These are phyloP conservation scores for Lycium ferocissimum DNA, from an alignment of 257 asterid species.

Conservation along the genomic window DNA sequence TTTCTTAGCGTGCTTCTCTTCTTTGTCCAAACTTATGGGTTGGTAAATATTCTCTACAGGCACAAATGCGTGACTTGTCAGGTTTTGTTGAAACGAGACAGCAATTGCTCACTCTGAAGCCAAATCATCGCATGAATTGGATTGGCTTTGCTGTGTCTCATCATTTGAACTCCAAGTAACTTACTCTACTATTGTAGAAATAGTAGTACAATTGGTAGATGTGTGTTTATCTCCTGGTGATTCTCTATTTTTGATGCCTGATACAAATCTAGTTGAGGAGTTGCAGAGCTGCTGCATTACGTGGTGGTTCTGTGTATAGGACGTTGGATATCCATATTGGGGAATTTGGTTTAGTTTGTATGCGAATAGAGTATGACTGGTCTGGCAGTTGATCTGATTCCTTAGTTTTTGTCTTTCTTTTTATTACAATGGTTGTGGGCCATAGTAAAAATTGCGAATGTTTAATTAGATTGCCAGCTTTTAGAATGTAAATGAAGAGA, in stretches of 20 bases:
- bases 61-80: conserved; percentile 98
- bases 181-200: not conserved
- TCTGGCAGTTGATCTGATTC: conserved; percentile 17
- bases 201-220: conserved; percentile 1
- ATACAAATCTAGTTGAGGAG: conserved; percentile 24
- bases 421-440: not conserved
- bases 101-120: conserved; percentile 88
- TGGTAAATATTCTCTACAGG: conserved; percentile 52
- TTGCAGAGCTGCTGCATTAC: not conserved
- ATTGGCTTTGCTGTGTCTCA: conserved; percentile 98
- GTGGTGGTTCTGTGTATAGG: not conserved
- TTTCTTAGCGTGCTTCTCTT: conserved; percentile 34
- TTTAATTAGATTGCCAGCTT: not conserved
- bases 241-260: conserved; percentile 12
- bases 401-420: not conserved
- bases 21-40: conserved; percentile 25
- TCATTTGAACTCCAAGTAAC: conserved; percentile 86
- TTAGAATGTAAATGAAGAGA: not conserved
- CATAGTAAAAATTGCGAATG: not conserved
- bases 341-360: conserved; percentile 6
- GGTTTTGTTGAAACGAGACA: conserved; percentile 99
- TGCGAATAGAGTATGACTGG: conserved; percentile 15
- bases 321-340: not conserved
- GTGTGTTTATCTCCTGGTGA: not conserved
- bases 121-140: conserved; percentile 99